Evolutionary conservation across 257 asterid species (phyloP).

Genomic region (Fraxinus cuspidata): DNA sequence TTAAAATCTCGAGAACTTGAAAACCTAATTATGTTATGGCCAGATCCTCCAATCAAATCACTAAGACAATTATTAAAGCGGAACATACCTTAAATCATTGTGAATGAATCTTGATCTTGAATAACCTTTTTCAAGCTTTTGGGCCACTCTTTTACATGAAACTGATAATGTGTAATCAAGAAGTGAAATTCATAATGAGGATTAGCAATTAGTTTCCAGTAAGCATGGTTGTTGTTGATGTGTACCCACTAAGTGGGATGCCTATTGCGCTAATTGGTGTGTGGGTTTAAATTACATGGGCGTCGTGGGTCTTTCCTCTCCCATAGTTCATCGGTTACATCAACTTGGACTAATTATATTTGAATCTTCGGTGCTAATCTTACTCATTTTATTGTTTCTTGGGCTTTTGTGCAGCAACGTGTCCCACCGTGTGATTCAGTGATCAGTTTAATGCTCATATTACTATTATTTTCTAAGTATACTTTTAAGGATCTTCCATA

Average conservation of each 20-base stretch:
- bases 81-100: too few relatives aligned
- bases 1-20: too few relatives aligned
- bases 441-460: not conserved
- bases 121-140: not conserved
- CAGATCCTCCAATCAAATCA: too few relatives aligned
- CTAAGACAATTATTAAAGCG: too few relatives aligned
- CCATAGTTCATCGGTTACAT: slow-evolving; percentile 3
- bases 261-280: slow-evolving; percentile 14
- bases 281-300: not conserved
- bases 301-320: not conserved
- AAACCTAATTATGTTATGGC: too few relatives aligned
- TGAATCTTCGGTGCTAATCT: not conserved
- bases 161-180: not conserved
- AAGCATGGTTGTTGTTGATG: not conserved
- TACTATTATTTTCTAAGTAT: not conserved
- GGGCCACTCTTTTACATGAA: not conserved
- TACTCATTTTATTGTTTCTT: not conserved
- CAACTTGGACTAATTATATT: not conserved
- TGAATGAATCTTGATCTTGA: not conserved
- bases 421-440: not conserved
- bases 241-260: slow-evolving; percentile 12
- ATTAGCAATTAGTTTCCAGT: not conserved
- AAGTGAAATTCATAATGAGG: not conserved
- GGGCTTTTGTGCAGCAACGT: not conserved
- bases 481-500: not conserved